These are phyloP conservation scores for Pleurotus cornucopiae DNA, from an alignment of 768 basidiomycete genomes.

Conservation along the genomic window DNA sequence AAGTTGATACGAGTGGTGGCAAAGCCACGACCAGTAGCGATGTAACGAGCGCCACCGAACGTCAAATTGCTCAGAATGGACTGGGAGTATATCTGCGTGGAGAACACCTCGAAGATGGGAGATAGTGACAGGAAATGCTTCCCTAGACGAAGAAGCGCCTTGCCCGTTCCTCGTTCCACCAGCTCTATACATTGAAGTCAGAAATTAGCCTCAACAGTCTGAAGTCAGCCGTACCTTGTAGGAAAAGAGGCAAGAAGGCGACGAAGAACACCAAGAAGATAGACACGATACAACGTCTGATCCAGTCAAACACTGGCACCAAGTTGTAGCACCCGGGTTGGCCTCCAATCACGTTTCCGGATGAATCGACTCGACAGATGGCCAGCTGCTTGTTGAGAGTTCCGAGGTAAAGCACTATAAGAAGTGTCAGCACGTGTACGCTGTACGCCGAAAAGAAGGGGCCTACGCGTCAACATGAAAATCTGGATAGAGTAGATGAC, in stretches of 20 bases:
- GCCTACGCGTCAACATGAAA: slow-evolving; percentile 93
- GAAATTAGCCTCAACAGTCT: not conserved
- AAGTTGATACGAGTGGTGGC: slow-evolving; percentile 96
- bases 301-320: slow-evolving; percentile 96
- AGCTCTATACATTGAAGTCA: slow-evolving; percentile 56
- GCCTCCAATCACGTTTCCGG: slow-evolving; percentile 73
- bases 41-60: slow-evolving; percentile 98
- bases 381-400: slow-evolving; percentile 91
- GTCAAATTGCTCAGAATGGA: slow-evolving; percentile 95
- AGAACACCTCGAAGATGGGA: slow-evolving; percentile 98
- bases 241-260: slow-evolving; percentile 92
- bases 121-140: slow-evolving; percentile 98
- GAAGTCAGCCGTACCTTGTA: slow-evolving; percentile 68
- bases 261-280: slow-evolving; percentile 99
- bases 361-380: slow-evolving; percentile 83
- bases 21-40: slow-evolving; percentile 98
- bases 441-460: not conserved
- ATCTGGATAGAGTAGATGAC: slow-evolving; percentile 98
- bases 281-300: slow-evolving; percentile 91
- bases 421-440: slow-evolving; percentile 10
- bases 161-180: slow-evolving; percentile 93
- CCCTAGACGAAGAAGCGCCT: slow-evolving; percentile 86
- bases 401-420: slow-evolving; percentile 84
- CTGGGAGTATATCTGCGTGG: slow-evolving; percentile 97
- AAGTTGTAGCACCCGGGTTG: slow-evolving; percentile 96